Conservation (phyloP, 2,329 filamentous ascomycete genomes). For the Exophiala alcalophila region DNA sequence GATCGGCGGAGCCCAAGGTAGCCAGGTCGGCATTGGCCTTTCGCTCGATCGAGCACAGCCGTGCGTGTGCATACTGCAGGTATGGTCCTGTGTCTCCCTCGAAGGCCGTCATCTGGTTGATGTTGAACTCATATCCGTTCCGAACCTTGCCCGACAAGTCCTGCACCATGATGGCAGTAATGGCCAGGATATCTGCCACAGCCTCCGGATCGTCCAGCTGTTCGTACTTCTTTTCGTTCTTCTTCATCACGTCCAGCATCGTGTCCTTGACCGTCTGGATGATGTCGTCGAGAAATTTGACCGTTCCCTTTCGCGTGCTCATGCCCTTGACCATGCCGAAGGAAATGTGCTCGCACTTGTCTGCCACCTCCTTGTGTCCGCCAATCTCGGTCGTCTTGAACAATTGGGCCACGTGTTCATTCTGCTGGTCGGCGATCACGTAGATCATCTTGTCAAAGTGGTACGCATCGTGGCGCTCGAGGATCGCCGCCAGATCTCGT, state of each 20-base stretch:
- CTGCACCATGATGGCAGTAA: slow-evolving; percentile 95
- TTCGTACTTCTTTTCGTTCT: slow-evolving; percentile 84
- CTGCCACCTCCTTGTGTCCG: slow-evolving; percentile 58
- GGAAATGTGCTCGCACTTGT: slow-evolving; percentile 61
- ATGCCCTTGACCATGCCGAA: slow-evolving; percentile 67
- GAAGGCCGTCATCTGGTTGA: slow-evolving; percentile 64
- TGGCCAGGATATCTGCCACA: slow-evolving; percentile 83
- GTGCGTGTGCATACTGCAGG: slow-evolving; percentile 62
- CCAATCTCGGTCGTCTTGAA: slow-evolving; percentile 64
- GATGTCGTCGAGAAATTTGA: slow-evolving; percentile 72
- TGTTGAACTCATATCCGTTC: slow-evolving; percentile 64
- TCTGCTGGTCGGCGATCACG: slow-evolving; percentile 63
- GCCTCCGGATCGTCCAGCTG: slow-evolving; percentile 80
- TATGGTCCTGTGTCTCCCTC: slow-evolving; percentile 66
- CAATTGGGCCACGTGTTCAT: slow-evolving; percentile 62
- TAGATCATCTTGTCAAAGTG: slow-evolving; percentile 68
- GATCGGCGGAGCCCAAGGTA: slow-evolving; percentile 54
- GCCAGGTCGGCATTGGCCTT: slow-evolving; percentile 51
- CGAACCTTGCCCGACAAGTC: slow-evolving; percentile 90
- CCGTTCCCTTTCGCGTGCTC: slow-evolving; percentile 65
- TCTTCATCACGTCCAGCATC: slow-evolving; percentile 97
- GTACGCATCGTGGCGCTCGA: slow-evolving; percentile 61
- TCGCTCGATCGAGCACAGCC: slow-evolving; percentile 58
- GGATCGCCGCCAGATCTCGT: slow-evolving; percentile 64
- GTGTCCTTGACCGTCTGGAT: slow-evolving; percentile 78